phyloP scores from a whole-genome alignment of 1,284 basidiomycete genomes.

The Naganishia sp. region DNA sequence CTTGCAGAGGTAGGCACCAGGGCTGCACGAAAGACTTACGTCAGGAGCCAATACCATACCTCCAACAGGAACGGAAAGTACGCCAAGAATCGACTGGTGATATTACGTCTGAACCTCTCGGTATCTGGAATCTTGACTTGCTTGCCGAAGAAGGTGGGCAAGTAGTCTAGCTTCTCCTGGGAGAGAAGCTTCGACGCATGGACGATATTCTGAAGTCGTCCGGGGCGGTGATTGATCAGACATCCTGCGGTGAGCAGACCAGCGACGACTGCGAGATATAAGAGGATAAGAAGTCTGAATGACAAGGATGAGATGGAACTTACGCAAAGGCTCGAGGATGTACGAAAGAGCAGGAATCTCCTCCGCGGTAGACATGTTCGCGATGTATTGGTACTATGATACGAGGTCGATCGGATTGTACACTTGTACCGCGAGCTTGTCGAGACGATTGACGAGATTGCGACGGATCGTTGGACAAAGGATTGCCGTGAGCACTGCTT shows the following conservation, averaged over 20 bases:
- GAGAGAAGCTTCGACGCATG: conserved; percentile 28
- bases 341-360: conserved; percentile 44
- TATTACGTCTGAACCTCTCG: conserved; percentile 38
- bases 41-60: conserved; percentile 47
- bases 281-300: background rate
- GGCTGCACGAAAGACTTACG: conserved; percentile 37
- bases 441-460: too few relatives aligned
- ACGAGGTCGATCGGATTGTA: background rate
- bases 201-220: conserved; percentile 27
- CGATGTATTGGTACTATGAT: background rate
- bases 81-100: conserved; percentile 40
- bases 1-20: background rate
- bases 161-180: conserved; percentile 3
- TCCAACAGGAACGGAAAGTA: conserved; percentile 48
- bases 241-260: conserved; percentile 43
- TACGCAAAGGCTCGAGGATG: conserved; percentile 45
- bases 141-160: conserved; percentile 31
- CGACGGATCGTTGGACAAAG: too few relatives aligned
- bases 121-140: conserved; percentile 42
- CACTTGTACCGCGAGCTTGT: background rate
- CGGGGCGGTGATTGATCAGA: conserved; percentile 39
- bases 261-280: conserved; percentile 38
- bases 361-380: conserved; percentile 42
- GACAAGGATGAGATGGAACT: conserved; percentile 31
- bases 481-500: too few relatives aligned